These are phyloP conservation scores for Ustilago hordei DNA, from an alignment of 1,284 basidiomycete genomes.

Conservation along the genomic window DNA sequence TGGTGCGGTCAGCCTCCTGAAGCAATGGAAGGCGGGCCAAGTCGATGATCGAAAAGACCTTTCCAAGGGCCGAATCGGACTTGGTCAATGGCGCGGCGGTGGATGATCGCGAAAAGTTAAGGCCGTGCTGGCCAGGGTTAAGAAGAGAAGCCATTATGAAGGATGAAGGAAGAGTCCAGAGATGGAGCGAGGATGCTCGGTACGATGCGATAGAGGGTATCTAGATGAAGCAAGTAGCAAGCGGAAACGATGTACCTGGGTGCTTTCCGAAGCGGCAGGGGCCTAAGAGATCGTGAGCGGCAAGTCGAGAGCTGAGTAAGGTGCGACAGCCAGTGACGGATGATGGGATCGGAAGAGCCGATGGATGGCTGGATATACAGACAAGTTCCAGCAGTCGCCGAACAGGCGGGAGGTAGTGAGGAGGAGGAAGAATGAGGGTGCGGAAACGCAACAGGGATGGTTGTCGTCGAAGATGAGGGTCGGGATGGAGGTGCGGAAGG, in stretches of 20 bases:
- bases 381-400: slow-evolving; percentile 27
- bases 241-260: neutral
- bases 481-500: neutral
- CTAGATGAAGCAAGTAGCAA: slow-evolving; percentile 17
- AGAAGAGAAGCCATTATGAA: slow-evolving; percentile 39
- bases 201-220: neutral
- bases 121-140: slow-evolving; percentile 45
- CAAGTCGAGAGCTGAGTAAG: neutral
- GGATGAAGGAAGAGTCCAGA: neutral
- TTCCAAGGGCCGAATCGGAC: slow-evolving; percentile 31
- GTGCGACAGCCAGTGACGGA: neutral
- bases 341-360: slow-evolving; percentile 1
- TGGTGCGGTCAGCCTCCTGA: slow-evolving; percentile 50
- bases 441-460: slow-evolving; percentile 9
- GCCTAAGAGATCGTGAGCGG: neutral
- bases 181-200: slow-evolving; percentile 8
- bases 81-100: slow-evolving; percentile 9
- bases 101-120: slow-evolving; percentile 41
- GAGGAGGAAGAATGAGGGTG: neutral
- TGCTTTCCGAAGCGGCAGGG: neutral
- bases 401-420: neutral
- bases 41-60: slow-evolving; percentile 44
- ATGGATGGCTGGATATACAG: slow-evolving; percentile 14
- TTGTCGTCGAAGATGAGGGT: neutral
- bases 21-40: slow-evolving; percentile 40